These are phyloP conservation scores for Tarenaya hassleriana DNA, from an alignment of 345 rosid genomes.

Conservation along the genomic window DNA sequence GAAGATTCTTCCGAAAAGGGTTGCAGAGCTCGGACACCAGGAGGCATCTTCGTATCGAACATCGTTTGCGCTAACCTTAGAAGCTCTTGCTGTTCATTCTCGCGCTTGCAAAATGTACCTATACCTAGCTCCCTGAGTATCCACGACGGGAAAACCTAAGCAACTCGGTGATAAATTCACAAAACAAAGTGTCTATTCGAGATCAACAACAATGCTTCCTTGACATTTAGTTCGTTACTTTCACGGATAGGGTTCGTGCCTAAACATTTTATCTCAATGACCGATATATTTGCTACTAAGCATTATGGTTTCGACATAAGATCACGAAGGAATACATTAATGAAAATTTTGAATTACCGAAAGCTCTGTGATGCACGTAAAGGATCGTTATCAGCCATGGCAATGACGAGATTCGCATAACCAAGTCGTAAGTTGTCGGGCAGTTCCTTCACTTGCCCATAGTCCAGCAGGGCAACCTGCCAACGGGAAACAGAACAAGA, in stretches of 20 bases:
- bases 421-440: conserved; percentile 76
- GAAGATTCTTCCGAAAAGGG: conserved; percentile 84
- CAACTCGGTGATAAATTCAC: not conserved
- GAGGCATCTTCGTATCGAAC: conserved; percentile 87
- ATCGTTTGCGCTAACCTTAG: conserved; percentile 67
- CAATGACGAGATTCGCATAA: conserved; percentile 80
- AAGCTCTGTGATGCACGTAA: conserved; percentile 59
- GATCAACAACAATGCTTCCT: too few relatives aligned
- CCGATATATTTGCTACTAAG: not conserved
- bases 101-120: conserved; percentile 49
- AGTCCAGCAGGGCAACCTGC: conserved; percentile 90
- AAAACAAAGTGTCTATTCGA: too few relatives aligned
- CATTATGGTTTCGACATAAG: not conserved
- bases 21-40: conserved; percentile 70
- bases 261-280: conserved; percentile 1
- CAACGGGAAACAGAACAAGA: conserved; percentile 21
- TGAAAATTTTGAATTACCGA: conserved; percentile 40
- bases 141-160: conserved; percentile 7
- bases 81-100: conserved; percentile 64
- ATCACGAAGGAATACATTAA: conserved; percentile 1
- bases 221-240: too few relatives aligned
- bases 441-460: conserved; percentile 97
- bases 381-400: conserved; percentile 70
- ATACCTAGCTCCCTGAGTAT: conserved; percentile 75
- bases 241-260: not conserved